These are phyloP conservation scores for Diophrys appendiculata DNA, from an alignment of 73 alveolate species.

Conservation along the genomic window DNA sequence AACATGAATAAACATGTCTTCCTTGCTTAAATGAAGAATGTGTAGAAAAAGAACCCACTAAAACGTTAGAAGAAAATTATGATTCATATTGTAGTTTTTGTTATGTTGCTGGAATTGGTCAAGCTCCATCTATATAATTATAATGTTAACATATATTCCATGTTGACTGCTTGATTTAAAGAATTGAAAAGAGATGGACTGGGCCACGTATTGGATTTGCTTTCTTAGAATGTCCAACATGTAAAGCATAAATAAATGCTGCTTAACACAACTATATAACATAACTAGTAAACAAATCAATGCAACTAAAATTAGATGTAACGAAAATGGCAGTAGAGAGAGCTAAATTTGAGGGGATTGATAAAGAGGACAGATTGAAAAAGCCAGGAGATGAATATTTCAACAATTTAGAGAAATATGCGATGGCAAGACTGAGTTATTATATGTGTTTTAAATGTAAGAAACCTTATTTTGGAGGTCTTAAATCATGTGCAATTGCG, in stretches of 20 bases:
- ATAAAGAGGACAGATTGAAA: constrained; percentile 64
- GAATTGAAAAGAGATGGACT: constrained; percentile 43
- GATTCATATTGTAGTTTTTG: constrained; percentile 62
- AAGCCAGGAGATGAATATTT: constrained; percentile 75
- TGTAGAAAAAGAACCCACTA: constrained; percentile 39
- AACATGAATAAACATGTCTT: constrained; percentile 54
- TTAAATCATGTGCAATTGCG: constrained; percentile 90
- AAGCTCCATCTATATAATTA: constrained; percentile 43
- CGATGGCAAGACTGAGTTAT: constrained; percentile 87
- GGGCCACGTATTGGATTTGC: constrained; percentile 72
- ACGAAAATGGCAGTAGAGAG: constrained; percentile 68
- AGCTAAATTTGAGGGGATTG: constrained; percentile 70
- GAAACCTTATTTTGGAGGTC: constrained; percentile 97
- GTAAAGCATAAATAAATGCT: constrained; percentile 50
- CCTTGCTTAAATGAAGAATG: constrained; percentile 84
- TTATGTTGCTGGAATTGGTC: constrained; percentile 61
- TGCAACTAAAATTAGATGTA: constrained; percentile 57
- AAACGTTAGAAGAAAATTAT: constrained; percentile 50
- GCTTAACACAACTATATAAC: constrained; percentile 58
- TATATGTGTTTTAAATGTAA: constrained; percentile 95
- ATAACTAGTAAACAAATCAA: constrained; percentile 37
- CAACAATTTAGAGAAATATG: constrained; percentile 84
- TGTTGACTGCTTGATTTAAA: constrained; percentile 43
- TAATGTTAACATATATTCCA: constrained; percentile 61
- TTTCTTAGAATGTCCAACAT: constrained; percentile 64